These are phyloP conservation scores for Kwoniella pini DNA, from an alignment of 768 basidiomycete species.

Conservation along the genomic window DNA sequence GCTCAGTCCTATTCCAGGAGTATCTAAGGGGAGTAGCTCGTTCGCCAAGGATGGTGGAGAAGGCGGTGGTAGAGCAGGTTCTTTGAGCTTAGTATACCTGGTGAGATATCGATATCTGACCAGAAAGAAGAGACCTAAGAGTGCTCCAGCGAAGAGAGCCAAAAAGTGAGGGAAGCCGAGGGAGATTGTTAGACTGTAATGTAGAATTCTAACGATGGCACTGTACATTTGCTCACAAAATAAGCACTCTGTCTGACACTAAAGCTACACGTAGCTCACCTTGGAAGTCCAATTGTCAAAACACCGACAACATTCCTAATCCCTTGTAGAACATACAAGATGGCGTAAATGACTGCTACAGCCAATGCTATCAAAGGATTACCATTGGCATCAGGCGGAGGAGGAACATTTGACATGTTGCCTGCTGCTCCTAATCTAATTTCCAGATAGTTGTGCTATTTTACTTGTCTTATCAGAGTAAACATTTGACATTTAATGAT, in stretches of 20 bases:
- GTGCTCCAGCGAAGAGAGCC: conserved; percentile 68
- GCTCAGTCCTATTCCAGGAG: conserved; percentile 59
- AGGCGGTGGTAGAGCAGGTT: conserved; percentile 43
- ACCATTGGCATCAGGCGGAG: conserved; percentile 27
- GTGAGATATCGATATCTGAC: conserved; percentile 63
- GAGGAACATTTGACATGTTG: conserved; percentile 16
- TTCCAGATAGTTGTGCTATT: background rate
- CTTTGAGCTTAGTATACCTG: conserved; percentile 56
- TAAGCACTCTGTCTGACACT: no score
- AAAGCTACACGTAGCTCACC: conserved; percentile 55
- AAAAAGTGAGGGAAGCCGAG: conserved; percentile 91
- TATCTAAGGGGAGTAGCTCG: conserved; percentile 68
- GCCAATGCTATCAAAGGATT: conserved; percentile 50
- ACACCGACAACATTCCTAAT: conserved; percentile 64
- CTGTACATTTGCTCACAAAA: conserved; percentile 23
- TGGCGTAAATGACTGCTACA: conserved; percentile 47
- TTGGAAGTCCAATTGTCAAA: conserved; percentile 77
- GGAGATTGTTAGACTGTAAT: conserved; percentile 58
- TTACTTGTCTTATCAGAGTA: no score
- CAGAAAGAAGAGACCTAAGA: conserved; percentile 74
- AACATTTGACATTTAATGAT: no score
- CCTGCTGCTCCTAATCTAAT: background rate
- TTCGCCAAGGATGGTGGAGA: conserved; percentile 33
- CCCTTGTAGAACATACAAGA: conserved; percentile 49
- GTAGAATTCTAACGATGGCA: conserved; percentile 49